Base-by-base conservation (phyloP, 208 protist species). In the Porcisia deanei region DNA sequence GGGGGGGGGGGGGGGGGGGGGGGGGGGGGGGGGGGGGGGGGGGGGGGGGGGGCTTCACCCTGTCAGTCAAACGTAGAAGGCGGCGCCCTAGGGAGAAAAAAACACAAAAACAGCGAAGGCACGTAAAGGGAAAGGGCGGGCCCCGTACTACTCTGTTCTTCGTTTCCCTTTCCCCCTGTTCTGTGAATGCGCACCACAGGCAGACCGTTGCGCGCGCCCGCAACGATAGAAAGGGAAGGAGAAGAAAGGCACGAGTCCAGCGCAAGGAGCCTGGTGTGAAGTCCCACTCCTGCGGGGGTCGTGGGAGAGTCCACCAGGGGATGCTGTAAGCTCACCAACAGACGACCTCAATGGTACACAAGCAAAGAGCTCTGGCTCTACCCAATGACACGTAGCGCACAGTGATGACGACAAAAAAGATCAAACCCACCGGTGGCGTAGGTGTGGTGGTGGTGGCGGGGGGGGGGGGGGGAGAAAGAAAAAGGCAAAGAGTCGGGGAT, bases 181-280 rank as follows among this genome's bases (percentile, higher is more conserved):
- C 2, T 34, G 60, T 22, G 37, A 37, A 64, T 64, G n/a, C 37
- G 18, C 59, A 12, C 59, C 60, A 25, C 61, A 70, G 25, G 25
- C 66, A 52, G 37, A 73, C 74, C 55, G 20, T 66, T 20, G 57
- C 79, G 73, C 55, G 49, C 34, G 69, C 59, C 63, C 47, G 25
- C 20, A 73, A 41, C 12, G n/a, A 70, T 18, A 52, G 16, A 68
- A 1, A 67, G 3, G 3, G 34, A n/a, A 22, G 30, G 34, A 65
- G 60, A 45, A 30, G 60, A 14, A 45, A 37, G 37, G 6, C 30
- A 18, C 39, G 34, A 65, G 39, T 45, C n/a, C 34, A 37, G 18
- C 25, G 60, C 60, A 34, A 14, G 34, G 60, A 34, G 39, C 34
- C 60, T 37, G n/a, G 25, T 0, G 59, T 37, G 34, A 58, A 30